Conservation (phyloP, 805 yeast genomes). For the Kodamaea jinghongensis region DNA sequence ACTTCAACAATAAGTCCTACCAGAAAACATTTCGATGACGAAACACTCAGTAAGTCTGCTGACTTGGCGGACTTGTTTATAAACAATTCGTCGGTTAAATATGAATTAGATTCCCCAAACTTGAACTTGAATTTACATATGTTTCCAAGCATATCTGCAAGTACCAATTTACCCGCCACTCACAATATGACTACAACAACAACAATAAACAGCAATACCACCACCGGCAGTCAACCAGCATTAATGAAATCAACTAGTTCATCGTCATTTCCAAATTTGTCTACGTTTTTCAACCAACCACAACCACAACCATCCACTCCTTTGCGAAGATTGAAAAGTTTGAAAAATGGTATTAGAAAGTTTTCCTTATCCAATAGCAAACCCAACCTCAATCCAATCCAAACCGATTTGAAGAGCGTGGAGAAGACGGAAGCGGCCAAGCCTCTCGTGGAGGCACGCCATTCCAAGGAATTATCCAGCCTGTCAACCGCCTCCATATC, state of each 20-base stretch:
- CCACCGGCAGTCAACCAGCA: constrained; percentile 1
- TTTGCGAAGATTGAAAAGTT: constrained; percentile 33
- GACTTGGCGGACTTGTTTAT: constrained; percentile 10
- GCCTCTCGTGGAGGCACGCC: constrained; percentile 3
- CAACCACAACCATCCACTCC: constrained; percentile 16
- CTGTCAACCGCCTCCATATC: constrained; percentile 8
- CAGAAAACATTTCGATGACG: not conserved
- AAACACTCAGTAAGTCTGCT: constrained; percentile 6
- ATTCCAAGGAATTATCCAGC: constrained; percentile 13
- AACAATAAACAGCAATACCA: constrained; percentile 4
- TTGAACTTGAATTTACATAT: constrained; percentile 17
- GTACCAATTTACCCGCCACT: not conserved
- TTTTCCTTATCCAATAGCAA: constrained; percentile 22
- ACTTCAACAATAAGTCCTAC: too few relatives aligned
- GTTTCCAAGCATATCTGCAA: constrained; percentile 13
- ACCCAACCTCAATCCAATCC: constrained; percentile 15
- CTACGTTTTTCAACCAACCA: constrained; percentile 6
- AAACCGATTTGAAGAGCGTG: constrained; percentile 6
- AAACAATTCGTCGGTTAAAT: constrained; percentile 16
- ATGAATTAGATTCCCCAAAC: constrained; percentile 27
- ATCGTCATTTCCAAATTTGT: constrained; percentile 9
- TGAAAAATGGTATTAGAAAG: constrained; percentile 39
- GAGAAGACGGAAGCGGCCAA: not conserved
- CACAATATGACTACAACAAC: not conserved
- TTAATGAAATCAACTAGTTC: constrained; percentile 3